These are phyloP conservation scores for Colletotrichum sp. DNA, from an alignment of 2,329 filamentous ascomycete species.

Conservation along the genomic window DNA sequence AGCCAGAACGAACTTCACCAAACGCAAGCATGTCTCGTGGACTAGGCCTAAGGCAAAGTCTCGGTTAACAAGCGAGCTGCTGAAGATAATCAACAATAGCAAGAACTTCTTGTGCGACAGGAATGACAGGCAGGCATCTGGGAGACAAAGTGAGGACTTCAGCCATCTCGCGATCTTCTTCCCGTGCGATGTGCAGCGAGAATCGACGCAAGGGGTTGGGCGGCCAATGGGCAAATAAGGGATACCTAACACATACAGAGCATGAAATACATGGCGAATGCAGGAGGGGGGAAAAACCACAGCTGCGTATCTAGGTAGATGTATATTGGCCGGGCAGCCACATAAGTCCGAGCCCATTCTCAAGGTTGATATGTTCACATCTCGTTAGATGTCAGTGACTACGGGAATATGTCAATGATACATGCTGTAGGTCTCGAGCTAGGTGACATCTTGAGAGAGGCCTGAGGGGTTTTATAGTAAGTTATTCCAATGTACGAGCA, in stretches of 20 bases:
- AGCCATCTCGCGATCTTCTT: not conserved
- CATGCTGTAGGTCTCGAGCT: not conserved
- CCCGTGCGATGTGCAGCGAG: not conserved
- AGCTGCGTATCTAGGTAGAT: not conserved
- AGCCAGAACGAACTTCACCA: not conserved
- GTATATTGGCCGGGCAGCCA: not conserved
- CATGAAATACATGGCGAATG: not conserved
- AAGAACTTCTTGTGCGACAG: too few relatives aligned
- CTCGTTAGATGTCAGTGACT: not conserved
- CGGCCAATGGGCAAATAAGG: not conserved
- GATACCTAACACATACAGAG: not conserved
- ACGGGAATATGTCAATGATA: not conserved
- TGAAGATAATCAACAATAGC: not conserved
- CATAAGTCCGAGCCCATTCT: not conserved
- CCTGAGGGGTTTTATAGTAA: fast-evolving
- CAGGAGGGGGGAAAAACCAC: not conserved
- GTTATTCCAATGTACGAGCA: not conserved
- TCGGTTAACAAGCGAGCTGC: not conserved
- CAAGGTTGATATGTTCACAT: not conserved
- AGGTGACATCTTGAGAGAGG: not conserved
- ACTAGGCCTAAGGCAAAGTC: not conserved
- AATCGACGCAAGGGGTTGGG: not conserved
- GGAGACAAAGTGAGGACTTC: not conserved
- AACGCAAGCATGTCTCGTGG: not conserved
- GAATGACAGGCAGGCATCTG: not conserved